Evolutionary conservation across 2,329 filamentous ascomycete genomes (phyloP), one percentile per base, ranked within the genome.

Genomic region (Botrytis galanthina): DNA sequence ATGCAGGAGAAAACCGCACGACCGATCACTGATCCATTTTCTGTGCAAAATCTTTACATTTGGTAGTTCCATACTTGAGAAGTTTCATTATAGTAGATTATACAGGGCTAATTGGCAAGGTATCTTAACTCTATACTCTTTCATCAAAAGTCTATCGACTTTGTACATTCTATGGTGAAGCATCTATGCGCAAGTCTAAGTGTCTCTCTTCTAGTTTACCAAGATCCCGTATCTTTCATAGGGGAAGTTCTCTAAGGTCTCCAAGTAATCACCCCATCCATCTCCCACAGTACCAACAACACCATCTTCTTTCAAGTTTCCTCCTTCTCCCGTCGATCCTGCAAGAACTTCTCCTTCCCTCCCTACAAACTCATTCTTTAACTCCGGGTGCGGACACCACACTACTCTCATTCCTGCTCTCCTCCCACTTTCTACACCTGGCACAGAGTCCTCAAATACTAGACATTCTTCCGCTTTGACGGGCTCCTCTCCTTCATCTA

Each of bases 361-460:
- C 1, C 92, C 94, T 59, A 86, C 84, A 78, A 93, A 97, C 81
- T 95, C 93, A 70, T 89, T 85, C 83, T 92, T 86, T 70, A 99
- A 84, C 80, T 89, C 93, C 1, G 90, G 89, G 83, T 98, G 94
- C 37, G 96, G 96, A 78, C 90, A 92, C 96, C 96, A 99, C 1
- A 97, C 86, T 20, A 97, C 94, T 77, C 95, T 90, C 95, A 98
- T 98, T 0, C 95, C 95, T 0, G 96, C 96, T 77, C 96, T 89
- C 71, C 96, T 86, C 7, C 94, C 96, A 3, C 94, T 90, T 83
- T 99, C 96, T 4, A 98, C 94, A 6, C 96, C 96, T 0, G 94
- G 93, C 1, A 98, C 95, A 63, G 92, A 93, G 82, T 99, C 96
- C 83, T 99, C 96, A 79, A 99, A 98, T 0, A 98, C 96, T 26